Evolutionary conservation across 2,329 filamentous ascomycete species (phyloP), one percentile per base, ranked within the genome.

Genomic region (Fusarium mangiferae): DNA sequence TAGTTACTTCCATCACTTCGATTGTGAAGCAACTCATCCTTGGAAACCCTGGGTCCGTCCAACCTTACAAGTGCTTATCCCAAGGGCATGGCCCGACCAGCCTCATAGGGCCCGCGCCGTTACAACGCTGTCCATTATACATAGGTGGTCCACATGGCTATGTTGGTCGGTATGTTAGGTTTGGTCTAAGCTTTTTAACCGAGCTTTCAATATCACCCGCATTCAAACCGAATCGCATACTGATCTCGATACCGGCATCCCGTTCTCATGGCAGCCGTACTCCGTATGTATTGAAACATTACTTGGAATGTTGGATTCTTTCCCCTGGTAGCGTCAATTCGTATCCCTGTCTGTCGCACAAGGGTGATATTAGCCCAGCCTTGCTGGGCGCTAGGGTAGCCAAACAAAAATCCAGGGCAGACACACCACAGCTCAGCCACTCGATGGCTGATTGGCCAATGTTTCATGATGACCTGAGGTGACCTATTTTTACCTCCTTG

Each of bases 401-500:
- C 63, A 64, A 60, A 51, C 51, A 55, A 49, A 72, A 55, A 45
- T 54, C n/a, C 52, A 42, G 44, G 44, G 12, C 45, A 48, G 55
- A 56, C 67, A 62, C 58, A 62, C 49, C 58, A 41, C 8, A 36
- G 44, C 60, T 72, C 56, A 74, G 72, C 72, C 72, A 73, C 59
- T 49, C 20, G 45, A 57, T 6, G 64, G 56, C 35, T 54, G 38
- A 73, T 73, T 73, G 70, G 71, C n/a, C 62, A 33, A 22, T 64
- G 26, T 51, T 70, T 74, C 56, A 63, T 73, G 45, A 60, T 61
- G 62, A 51, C 38, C 54, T 64, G 63, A 68, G 30, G 33, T 72
- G 68, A 49, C 49, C 72, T 74, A 74, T 74, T 74, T 74, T 74
- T 74, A 74, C 48, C 61, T 28, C 18, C 42, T 58, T 56, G 54